These are phyloP conservation scores for Xylaria sp. DNA, from an alignment of 2,329 filamentous ascomycete genomes.

Conservation along the genomic window DNA sequence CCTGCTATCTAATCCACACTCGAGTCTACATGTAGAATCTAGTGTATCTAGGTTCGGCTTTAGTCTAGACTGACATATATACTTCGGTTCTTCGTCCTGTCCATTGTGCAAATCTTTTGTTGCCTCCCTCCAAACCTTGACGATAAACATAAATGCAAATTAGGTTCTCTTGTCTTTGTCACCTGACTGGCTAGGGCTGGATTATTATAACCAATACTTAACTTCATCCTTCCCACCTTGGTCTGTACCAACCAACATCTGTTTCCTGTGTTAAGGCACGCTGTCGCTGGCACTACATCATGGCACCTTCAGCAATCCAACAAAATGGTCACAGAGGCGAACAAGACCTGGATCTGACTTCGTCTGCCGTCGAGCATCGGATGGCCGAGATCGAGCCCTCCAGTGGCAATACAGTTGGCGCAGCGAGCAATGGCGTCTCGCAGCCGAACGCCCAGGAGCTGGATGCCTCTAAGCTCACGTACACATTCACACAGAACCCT, in stretches of 20 bases:
- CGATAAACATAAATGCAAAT: background rate
- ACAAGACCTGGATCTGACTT: constrained; percentile 64
- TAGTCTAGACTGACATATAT: constrained; percentile 30
- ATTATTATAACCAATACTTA: background rate
- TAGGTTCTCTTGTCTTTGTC: background rate
- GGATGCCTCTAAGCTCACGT: constrained; percentile 70
- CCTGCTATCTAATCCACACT: constrained; percentile 36
- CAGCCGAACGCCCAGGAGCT: constrained; percentile 66
- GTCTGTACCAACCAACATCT: background rate
- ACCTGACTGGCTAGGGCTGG: background rate
- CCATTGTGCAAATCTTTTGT: constrained; percentile 17
- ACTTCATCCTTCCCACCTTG: background rate
- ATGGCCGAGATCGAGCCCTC: constrained; percentile 51
- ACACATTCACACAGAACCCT: constrained; percentile 54
- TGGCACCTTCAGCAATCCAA: constrained; percentile 61
- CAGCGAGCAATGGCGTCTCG: constrained; percentile 49
- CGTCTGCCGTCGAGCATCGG: constrained; percentile 64
- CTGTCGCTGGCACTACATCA: constrained; percentile 45
- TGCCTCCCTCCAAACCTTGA: constrained; percentile 17
- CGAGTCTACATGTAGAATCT: background rate
- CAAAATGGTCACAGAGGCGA: constrained; percentile 54
- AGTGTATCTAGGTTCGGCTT: background rate
- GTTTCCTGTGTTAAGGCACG: background rate
- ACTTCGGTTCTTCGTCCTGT: constrained; percentile 20
- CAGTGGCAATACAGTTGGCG: constrained; percentile 46